A percentile compares a stretch with the other conserved stretches of the same genome.
These are phyloP conservation scores for Arctostaphylos glauca DNA, from an alignment of 148 eudicot species.

Conservation along the genomic window DNA sequence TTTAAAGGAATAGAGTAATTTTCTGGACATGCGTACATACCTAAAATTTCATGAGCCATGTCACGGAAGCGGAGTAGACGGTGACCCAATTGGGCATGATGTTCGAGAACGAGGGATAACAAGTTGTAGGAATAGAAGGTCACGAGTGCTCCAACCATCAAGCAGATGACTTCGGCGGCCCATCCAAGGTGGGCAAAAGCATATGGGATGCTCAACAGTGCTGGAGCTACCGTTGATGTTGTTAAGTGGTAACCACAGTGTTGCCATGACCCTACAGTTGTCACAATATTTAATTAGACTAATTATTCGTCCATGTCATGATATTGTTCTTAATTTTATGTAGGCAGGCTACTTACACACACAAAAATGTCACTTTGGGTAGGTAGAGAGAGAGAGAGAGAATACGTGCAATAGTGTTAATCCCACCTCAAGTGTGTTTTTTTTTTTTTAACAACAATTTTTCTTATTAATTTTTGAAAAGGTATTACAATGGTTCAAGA, in stretches of 20 bases:
- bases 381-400: no score
- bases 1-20: no score
- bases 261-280: constrained; percentile 69
- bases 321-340: no score
- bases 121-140: constrained; percentile 85
- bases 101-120: constrained; percentile 73
- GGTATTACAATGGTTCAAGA: no score
- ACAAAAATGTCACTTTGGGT: no score
- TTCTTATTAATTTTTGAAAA: no score
- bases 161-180: constrained; percentile 49
- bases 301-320: no score
- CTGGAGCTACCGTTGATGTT: constrained; percentile 81
- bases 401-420: no score
- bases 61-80: constrained; percentile 82
- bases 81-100: constrained; percentile 58
- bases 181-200: constrained; percentile 70
- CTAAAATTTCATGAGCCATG: constrained; percentile 82
- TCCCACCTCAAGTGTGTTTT: no score
- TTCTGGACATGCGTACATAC: constrained; percentile 22
- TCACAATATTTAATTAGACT: background rate
- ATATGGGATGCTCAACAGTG: constrained; percentile 73
- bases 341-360: no score
- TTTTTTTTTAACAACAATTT: no score
- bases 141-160: constrained; percentile 53
- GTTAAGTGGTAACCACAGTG: constrained; percentile 91